A percentile compares a stretch with the other conserved stretches of the same genome.
Evolutionary conservation across 306 rosid species (phyloP).

Genomic region (Vicia sativa): DNA sequence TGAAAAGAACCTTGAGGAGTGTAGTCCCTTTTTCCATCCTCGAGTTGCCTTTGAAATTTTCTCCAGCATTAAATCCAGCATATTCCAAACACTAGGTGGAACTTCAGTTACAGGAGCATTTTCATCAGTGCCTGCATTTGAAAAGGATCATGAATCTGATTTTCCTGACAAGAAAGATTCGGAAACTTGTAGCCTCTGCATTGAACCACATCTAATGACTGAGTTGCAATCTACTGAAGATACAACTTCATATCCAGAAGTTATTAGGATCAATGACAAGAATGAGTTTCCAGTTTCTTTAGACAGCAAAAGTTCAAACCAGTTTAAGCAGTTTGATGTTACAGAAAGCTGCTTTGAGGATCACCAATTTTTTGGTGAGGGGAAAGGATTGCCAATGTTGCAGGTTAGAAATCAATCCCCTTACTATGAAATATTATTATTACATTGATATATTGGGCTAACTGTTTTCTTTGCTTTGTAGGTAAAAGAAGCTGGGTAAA

Average conservation of each 20-base stretch:
- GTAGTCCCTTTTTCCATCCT: constrained; percentile 65
- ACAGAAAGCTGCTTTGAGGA: constrained; percentile 61
- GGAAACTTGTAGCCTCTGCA: constrained; percentile 51
- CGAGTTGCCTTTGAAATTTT: constrained; percentile 75
- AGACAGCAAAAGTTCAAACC: constrained; percentile 43
- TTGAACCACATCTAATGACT: constrained; percentile 44
- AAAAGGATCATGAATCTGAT: constrained; percentile 48
- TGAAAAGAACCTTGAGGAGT: constrained; percentile 54
- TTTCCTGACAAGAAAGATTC: constrained; percentile 48
- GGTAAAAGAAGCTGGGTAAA: constrained; percentile 83
- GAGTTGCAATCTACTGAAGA: constrained; percentile 46
- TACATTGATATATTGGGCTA: constrained; percentile 33
- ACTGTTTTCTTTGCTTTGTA: constrained; percentile 39
- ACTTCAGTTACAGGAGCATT: constrained; percentile 49
- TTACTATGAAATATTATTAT: constrained; percentile 4
- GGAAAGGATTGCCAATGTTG: constrained; percentile 50
- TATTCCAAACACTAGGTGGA: constrained; percentile 60
- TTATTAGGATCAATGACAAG: constrained; percentile 36
- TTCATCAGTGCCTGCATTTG: constrained; percentile 52
- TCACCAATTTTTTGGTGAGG: constrained; percentile 65
- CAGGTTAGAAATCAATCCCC: constrained; percentile 62
- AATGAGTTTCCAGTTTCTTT: constrained; percentile 45
- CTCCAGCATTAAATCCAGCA: constrained; percentile 58
- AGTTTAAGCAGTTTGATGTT: constrained; percentile 73
- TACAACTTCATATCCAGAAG: constrained; percentile 45